Conservation (phyloP, 257 asterid genomes). For the Gentiana dahurica region DNA sequence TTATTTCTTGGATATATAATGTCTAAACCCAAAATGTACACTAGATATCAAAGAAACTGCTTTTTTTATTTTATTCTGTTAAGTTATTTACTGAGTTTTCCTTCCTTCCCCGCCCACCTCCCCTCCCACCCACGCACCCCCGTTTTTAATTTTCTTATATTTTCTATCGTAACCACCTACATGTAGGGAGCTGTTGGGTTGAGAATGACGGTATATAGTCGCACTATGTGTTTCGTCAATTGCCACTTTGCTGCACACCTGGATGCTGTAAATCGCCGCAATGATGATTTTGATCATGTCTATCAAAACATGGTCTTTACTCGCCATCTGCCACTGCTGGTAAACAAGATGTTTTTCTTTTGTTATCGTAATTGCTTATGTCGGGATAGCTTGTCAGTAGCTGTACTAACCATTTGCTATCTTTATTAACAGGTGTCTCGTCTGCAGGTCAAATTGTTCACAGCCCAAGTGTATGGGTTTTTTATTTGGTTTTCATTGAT, state of each 20-base stretch:
- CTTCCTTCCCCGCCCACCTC: too few species aligned
- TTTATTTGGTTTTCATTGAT: slow-evolving; percentile 15
- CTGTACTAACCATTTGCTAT: slow-evolving; percentile 43
- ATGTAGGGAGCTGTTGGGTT: slow-evolving; percentile 97
- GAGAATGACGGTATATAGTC: slow-evolving; percentile 81
- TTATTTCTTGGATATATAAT: too few species aligned
- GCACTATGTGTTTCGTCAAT: slow-evolving; percentile 82
- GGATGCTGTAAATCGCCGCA: slow-evolving; percentile 85
- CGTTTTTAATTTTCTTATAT: slow-evolving; percentile 3
- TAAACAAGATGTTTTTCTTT: slow-evolving; percentile 35
- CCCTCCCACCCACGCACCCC: too few species aligned
- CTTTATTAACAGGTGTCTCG: slow-evolving; percentile 66
- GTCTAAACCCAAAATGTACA: too few species aligned
- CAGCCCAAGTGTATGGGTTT: slow-evolving; percentile 52
- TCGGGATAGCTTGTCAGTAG: slow-evolving; percentile 23
- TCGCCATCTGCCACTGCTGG: slow-evolving; percentile 80
- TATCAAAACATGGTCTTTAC: slow-evolving; percentile 75
- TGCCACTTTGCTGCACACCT: slow-evolving; percentile 99
- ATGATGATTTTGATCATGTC: slow-evolving; percentile 94
- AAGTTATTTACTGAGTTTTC: too few species aligned
- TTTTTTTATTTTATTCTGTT: neutral
- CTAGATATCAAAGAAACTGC: neutral
- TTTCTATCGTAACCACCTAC: slow-evolving; percentile 15
- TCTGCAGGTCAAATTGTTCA: slow-evolving; percentile 71
- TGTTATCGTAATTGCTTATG: slow-evolving; percentile 29